Percentiles rank a stretch among this genome's conserved stretches.
phyloP scores from a whole-genome alignment of 208 protist genomes.

The Trypanosoma boissoni region DNA sequence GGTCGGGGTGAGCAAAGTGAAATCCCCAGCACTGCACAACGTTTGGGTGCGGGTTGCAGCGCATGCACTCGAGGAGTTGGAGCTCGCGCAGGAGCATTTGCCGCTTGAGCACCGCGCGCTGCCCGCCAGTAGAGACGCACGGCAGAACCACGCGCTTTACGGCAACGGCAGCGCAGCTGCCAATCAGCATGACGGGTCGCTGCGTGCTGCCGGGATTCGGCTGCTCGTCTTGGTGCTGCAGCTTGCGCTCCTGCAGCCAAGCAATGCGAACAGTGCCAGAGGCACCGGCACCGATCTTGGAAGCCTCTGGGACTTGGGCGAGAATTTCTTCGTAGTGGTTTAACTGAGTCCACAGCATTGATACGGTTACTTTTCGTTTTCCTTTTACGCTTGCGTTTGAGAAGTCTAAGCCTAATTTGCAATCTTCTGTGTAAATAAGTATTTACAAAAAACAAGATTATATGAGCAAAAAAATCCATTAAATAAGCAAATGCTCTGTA shows the following conservation, averaged over 20 bases:
- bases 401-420: no score
- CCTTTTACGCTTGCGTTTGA: no score
- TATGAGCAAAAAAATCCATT: no score
- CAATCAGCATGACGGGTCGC: slow-evolving; percentile 1
- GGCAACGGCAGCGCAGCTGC: slow-evolving; percentile 22
- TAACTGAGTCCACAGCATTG: neutral
- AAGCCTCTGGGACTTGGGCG: neutral
- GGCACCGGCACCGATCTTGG: slow-evolving; percentile 22
- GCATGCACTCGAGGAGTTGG: slow-evolving; percentile 28
- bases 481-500: no score
- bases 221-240: neutral
- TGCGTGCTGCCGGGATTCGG: neutral
- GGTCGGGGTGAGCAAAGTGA: slow-evolving; percentile 15
- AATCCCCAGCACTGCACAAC: slow-evolving; percentile 45
- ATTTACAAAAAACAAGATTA: no score
- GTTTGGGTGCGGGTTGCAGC: slow-evolving; percentile 31
- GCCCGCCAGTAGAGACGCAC: neutral
- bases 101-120: neutral
- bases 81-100: slow-evolving; percentile 25
- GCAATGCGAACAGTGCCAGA: slow-evolving; percentile 30
- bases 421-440: no score
- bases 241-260: slow-evolving; percentile 26
- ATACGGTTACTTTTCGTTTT: no score
- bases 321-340: neutral
- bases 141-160: slow-evolving; percentile 28